A percentile compares a stretch with the other conserved stretches of the same genome.
These are phyloP conservation scores for Rhizopus sp. DNA, from an alignment of 371 early-diverging fungal species.

Conservation along the genomic window DNA sequence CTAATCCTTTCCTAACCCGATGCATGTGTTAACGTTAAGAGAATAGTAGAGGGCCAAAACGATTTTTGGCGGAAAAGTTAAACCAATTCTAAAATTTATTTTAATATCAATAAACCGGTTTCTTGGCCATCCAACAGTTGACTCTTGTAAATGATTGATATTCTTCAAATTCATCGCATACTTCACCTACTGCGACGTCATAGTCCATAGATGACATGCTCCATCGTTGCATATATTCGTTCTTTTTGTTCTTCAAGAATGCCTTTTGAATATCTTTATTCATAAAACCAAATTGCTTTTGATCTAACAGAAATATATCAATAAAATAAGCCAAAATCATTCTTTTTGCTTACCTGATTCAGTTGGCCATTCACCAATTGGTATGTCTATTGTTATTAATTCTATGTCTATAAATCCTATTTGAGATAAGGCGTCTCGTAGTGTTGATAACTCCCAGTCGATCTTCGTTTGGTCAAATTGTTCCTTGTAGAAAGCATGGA, in stretches of 20 bases:
- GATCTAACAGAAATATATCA: constrained; percentile 22
- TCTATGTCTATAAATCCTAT: constrained; percentile 33
- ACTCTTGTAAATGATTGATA: constrained; percentile 45
- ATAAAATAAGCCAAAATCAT: not conserved
- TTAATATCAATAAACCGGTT: constrained; percentile 18
- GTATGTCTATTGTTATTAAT: constrained; percentile 37
- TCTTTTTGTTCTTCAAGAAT: constrained; percentile 34
- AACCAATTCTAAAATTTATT: not conserved
- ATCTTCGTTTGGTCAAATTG: constrained; percentile 33
- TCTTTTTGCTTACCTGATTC: constrained; percentile 32
- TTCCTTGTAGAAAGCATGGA: constrained; percentile 35
- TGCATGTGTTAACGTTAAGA: not conserved
- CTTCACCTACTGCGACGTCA: constrained; percentile 42
- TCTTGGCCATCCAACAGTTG: constrained; percentile 43
- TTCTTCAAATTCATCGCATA: constrained; percentile 48
- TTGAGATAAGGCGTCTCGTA: constrained; percentile 20
- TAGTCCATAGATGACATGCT: constrained; percentile 45
- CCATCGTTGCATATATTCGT: constrained; percentile 37
- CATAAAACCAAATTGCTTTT: constrained; percentile 52
- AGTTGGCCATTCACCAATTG: constrained; percentile 51
- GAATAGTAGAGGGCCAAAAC: constrained; percentile 39
- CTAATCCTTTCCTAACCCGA: not conserved
- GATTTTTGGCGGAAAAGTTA: constrained; percentile 35
- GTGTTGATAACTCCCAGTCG: constrained; percentile 23
- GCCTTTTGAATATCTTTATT: constrained; percentile 51